Conservation (phyloP, 148 eudicot species). For the Vaccinium darrowii region DNA sequence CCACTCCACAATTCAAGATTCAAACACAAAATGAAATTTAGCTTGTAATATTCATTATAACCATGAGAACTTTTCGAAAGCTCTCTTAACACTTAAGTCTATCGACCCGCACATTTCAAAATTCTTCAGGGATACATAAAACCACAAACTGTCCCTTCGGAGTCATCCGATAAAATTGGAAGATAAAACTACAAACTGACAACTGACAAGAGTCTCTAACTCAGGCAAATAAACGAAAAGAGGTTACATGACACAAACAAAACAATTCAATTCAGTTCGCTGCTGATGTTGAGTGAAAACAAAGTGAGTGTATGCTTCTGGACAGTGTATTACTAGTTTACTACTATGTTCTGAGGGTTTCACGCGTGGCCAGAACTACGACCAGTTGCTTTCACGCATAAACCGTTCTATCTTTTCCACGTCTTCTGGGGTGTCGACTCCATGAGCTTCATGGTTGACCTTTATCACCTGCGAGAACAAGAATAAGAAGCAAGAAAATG, state of each 20-base stretch:
- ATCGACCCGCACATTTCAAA: not conserved
- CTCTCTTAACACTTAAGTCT: not conserved
- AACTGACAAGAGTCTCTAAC: too few relatives aligned
- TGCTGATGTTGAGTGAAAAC: not conserved
- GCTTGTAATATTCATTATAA: not conserved
- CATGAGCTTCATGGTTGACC: conserved; percentile 8
- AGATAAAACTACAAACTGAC: too few relatives aligned
- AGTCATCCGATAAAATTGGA: too few relatives aligned
- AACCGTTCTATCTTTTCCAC: conserved; percentile 4
- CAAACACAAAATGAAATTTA: not conserved
- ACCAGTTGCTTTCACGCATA: not conserved
- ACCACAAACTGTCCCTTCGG: too few relatives aligned
- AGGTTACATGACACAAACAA: not conserved
- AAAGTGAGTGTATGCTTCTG: not conserved
- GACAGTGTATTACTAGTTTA: not conserved
- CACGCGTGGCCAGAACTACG: not conserved
- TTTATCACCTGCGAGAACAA: not conserved
- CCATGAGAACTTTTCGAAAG: not conserved
- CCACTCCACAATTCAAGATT: not conserved
- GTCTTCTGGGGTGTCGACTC: conserved; percentile 4
- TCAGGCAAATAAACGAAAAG: not conserved
- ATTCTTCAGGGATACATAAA: not conserved
- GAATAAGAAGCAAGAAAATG: not conserved
- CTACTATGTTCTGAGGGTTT: not conserved
- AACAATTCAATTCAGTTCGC: not conserved